phyloP scores from a whole-genome alignment of 2,329 filamentous ascomycete species.

The Cercospora nicotianae region DNA sequence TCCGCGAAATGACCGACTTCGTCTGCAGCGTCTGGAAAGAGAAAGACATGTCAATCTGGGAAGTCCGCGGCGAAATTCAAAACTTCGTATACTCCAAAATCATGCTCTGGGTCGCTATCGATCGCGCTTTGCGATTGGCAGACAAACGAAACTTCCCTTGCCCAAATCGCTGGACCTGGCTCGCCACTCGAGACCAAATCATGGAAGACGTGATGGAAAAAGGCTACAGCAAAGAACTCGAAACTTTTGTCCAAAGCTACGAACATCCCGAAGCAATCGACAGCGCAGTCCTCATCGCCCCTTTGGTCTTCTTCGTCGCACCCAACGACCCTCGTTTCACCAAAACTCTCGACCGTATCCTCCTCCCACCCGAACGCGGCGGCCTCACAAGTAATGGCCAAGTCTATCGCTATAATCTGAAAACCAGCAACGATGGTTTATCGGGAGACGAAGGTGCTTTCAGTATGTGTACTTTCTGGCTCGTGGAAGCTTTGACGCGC shows the following conservation, averaged over 20 bases:
- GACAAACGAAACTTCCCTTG: conserved; percentile 71
- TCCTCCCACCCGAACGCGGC: background rate
- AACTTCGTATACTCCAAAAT: conserved; percentile 80
- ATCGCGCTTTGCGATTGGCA: background rate
- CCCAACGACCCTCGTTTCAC: background rate
- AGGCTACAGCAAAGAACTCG: background rate
- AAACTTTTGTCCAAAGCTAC: background rate
- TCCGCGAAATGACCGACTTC: conserved; percentile 69
- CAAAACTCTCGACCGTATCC: background rate
- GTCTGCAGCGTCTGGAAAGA: conserved; percentile 66
- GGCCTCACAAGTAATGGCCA: background rate
- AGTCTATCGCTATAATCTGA: background rate
- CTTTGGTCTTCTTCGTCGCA: background rate
- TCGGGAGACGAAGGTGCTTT: background rate
- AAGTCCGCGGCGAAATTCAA: conserved; percentile 72
- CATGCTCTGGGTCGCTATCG: conserved; percentile 77
- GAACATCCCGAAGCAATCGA: background rate
- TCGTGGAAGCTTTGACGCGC: background rate
- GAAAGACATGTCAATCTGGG: conserved; percentile 75
- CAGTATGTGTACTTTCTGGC: background rate
- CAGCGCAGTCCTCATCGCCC: background rate
- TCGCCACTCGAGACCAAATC: background rate
- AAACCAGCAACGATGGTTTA: background rate
- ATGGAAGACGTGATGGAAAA: background rate
- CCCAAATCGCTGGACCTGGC: conserved; percentile 36